Conservation (phyloP, 345 rosid genomes). For the Eucalyptus decipiens region DNA sequence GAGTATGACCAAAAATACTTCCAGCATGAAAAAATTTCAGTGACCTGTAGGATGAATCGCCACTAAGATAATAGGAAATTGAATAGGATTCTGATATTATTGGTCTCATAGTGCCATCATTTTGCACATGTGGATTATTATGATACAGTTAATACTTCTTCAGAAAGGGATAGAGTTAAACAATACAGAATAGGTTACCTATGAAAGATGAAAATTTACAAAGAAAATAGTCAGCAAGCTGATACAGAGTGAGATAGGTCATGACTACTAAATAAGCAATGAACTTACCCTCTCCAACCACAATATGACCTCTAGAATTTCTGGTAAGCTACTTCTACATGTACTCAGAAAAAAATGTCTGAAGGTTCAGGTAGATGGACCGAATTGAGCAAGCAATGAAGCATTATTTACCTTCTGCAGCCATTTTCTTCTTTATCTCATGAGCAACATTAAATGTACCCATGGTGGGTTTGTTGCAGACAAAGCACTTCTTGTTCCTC, state of each 20-base stretch:
- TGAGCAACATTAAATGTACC: conserved; percentile 78
- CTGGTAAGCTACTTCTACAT: neutral
- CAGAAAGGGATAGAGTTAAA: neutral
- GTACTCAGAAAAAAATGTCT: neutral
- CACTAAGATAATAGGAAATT: neutral
- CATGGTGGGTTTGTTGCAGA: conserved; percentile 76
- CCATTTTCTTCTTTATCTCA: conserved; percentile 52
- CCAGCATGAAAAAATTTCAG: neutral
- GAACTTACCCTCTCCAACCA: neutral
- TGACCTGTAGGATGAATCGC: neutral
- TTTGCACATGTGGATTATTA: neutral
- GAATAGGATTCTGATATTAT: neutral
- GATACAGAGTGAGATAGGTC: neutral
- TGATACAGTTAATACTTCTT: neutral
- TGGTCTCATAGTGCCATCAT: neutral
- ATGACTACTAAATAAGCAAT: neutral
- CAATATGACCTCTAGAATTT: neutral
- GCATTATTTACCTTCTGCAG: conserved; percentile 19
- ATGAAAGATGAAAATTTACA: neutral
- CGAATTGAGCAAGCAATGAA: neutral
- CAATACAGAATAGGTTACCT: neutral
- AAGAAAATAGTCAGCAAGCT: neutral
- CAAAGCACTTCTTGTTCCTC: conserved; percentile 85
- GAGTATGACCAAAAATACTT: neutral
- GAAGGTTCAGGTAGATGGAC: neutral